Conservation (phyloP, 73 alveolate genomes). For the Paramecium sexaurelia region DNA sequence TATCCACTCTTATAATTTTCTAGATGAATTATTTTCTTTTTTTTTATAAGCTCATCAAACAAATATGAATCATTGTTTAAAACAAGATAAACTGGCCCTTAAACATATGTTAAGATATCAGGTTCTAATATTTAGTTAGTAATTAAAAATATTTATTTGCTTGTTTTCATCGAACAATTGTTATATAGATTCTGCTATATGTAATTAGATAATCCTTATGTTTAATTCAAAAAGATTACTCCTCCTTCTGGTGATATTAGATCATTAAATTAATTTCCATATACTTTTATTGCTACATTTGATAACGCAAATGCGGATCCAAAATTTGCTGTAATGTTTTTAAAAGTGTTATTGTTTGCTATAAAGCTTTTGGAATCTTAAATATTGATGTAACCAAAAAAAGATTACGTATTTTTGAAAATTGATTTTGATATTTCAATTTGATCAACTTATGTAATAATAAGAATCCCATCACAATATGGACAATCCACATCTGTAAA, state of each 20-base stretch:
- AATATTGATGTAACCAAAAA: not conserved
- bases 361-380: not conserved
- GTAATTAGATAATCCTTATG: not conserved
- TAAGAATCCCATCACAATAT: not conserved
- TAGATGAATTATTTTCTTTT: not conserved
- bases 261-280: not conserved
- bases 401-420: not conserved
- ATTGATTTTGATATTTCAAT: not conserved
- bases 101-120: not conserved
- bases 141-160: not conserved
- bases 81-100: not conserved
- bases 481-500: not conserved
- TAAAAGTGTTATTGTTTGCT: not conserved
- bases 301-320: not conserved
- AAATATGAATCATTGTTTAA: not conserved
- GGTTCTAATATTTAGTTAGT: not conserved
- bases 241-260: not conserved
- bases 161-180: not conserved
- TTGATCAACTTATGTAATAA: not conserved
- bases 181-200: not conserved
- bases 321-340: not conserved
- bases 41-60: not conserved
- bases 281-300: not conserved
- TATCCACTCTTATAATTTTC: not conserved
- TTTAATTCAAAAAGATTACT: not conserved